These are phyloP conservation scores for Yamadazyma diddensiae DNA, from an alignment of 1,139 yeast genomes.

Conservation along the genomic window DNA sequence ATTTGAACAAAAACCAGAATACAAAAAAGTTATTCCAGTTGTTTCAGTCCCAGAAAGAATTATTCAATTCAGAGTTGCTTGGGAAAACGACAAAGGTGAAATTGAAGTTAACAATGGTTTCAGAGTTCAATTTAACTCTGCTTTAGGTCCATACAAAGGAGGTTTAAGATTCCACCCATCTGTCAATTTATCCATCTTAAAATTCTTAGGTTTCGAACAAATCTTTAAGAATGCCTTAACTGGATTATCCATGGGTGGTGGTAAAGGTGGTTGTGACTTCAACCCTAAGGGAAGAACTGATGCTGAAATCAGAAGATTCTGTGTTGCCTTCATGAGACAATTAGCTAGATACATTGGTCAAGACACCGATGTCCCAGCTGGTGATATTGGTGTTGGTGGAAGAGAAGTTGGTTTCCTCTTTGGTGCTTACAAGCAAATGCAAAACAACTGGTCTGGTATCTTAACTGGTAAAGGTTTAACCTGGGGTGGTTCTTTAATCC, in stretches of 20 bases:
- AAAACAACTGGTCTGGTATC: constrained; percentile 95
- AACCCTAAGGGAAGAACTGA: constrained; percentile 95
- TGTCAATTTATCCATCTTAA: constrained; percentile 90
- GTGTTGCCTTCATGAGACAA: constrained; percentile 94
- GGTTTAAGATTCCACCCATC: constrained; percentile 98
- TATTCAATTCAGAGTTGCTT: constrained; percentile 92
- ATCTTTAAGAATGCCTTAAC: constrained; percentile 97
- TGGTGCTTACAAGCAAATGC: constrained; percentile 93
- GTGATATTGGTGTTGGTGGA: constrained; percentile 96
- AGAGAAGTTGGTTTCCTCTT: constrained; percentile 82
- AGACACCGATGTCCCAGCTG: constrained; percentile 96
- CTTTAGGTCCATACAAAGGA: constrained; percentile 98
- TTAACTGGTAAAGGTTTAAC: constrained; percentile 95
- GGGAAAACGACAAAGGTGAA: constrained; percentile 95
- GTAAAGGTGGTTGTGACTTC: constrained; percentile 98
- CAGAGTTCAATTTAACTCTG: constrained; percentile 98
- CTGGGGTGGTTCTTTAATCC: constrained; percentile 99
- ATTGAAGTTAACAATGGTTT: constrained; percentile 94
- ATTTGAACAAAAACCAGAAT: constrained; percentile 85
- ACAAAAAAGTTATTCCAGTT: constrained; percentile 84
- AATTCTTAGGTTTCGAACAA: constrained; percentile 97
- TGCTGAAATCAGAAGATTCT: constrained; percentile 93
- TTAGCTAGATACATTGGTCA: constrained; percentile 94
- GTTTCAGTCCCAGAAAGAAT: constrained; percentile 95
- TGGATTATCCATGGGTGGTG: constrained; percentile 98